Base-by-base conservation (phyloP, 108 stramenopile genomes). In the Cyclotella baltica region DNA sequence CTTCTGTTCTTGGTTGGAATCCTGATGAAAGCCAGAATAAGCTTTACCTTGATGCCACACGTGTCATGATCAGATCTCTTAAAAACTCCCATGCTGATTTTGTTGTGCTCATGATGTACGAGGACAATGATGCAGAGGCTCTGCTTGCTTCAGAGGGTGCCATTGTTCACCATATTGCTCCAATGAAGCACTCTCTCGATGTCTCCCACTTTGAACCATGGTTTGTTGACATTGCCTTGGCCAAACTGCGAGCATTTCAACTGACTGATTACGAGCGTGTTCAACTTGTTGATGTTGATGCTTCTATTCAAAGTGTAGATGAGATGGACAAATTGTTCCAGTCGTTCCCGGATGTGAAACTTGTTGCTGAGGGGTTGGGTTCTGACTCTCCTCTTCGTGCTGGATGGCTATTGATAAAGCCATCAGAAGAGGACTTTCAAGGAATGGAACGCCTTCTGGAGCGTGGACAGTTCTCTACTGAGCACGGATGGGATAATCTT, bases 1-100 rank as follows among this genome's bases (percentile, higher is more conserved):
- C 51, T 20, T 29, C 67, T 51, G 67, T 68, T 35, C 48, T 68
- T 52, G 67, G 67, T 34, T 52, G 67, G 67, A 68, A 68, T 37
- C 67, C 67, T 3, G 19, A 31, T 34, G 27, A 34, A 52, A 52
- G 20, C 25, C 67, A 68, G 33, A 68, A 52, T 29, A 51, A 52
- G 18, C 1, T 68, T 10, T 68, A 68, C 29, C 22, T 68, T 19
- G 67, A 68, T 68, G 67, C 67, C 20, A 35, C 25, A 2, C 67
- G 67, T 3, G 48, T 68, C 51, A 35, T 68, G 48, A 28, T 68
- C 33, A 6, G 67, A 18, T 68, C 67, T 34, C 31, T 51, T 6
- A 51, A 35, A 33, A 18, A 22, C 16, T 47, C 65, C 23, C 25
- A 25, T 28, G 65, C 65, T 9, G 67, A 68, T 68, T 33, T 52